Base-by-base conservation (phyloP, 768 basidiomycete genomes). In the Boletus fagicola region DNA sequence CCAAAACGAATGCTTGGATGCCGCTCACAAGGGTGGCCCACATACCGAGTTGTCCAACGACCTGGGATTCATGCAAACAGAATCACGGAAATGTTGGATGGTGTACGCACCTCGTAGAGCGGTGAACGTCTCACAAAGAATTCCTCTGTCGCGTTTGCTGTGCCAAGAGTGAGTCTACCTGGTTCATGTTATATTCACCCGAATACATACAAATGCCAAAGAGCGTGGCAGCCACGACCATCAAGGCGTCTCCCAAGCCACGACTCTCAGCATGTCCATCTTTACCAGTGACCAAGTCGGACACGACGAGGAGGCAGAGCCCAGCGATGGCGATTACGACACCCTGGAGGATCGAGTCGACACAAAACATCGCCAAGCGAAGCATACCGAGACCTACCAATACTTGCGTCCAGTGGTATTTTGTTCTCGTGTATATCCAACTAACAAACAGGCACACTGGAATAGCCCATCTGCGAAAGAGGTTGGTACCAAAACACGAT, bases 101-200 rank as follows among this genome's bases (percentile, higher is more conserved):
- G 46, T 4, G 45, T 22, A 46, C 63, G 4, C 38, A 80, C 85
- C 75, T 94, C 92, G 64, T 92, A 93, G 35, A 94, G 75, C 3
- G 92, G 92, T 10, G 84, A 79, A 54, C 77, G 83, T 56, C 92
- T 83, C 39, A 94, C 92, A 60, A 94, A 84, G 70, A 89, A 90
- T 65, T 94, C 92, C 69, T 94, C 92, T 0, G 90, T 91, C 9
- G 92, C 88, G 59, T 94, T 94, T 18, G 88, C 91, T 92, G 63
- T 42, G 26, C 6, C 39, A 53, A 13, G 40, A n/a, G 57, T 54
- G 63, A 63, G 49, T 48, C 38, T 13, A 10, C 20, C 11, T 18
- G 13, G 8, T 38, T 7, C 39, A 8, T 6, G 28, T 20, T 1
- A 9, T n/a, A 40, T 30, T 18, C 16, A 49, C 39, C 22, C 31